Evolutionary conservation across 352 stramenopile genomes (phyloP), one percentile per base, ranked within the genome.

Genomic region (Blastocystis sp.): DNA sequence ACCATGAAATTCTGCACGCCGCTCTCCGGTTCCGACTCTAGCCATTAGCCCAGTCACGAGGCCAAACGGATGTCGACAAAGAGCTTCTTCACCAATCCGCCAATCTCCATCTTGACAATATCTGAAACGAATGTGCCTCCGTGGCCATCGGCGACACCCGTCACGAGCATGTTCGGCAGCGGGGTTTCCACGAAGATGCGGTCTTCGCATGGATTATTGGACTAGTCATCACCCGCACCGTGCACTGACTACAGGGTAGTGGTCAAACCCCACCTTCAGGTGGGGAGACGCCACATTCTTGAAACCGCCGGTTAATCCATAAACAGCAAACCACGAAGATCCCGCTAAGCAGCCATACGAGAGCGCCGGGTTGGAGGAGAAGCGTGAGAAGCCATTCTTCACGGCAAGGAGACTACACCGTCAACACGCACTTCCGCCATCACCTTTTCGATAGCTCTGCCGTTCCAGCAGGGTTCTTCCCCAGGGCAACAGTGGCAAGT

Each of bases 121-220:
- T 81, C 70, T 2, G 70, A 81, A n/a, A 81, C 70, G 42, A 81
- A 81, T 0, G 70, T 81, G 52, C 70, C 70, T 52, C 70, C 70
- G 42, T 81, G 70, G 19, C 70, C 70, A 42, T 81, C 70, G 21
- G 70, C 70, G n/a, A 81, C 70, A 0, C 70, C 70, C 3, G 70
- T 38, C 10, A 81, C 42, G 3, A 81, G n/a, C 43, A 81, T 63
- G 11, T 57, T 57, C 19, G 70, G 70, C 6, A 81, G 34, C 34
- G 70, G 70, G 42, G 42, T 63, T 38, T 81, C 70, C 2, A 81
- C 70, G n/a, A 81, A 66, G 24, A 81, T 64, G 17, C 70, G 70
- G 65, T 81, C 70, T 42, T 81, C 70, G 42, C 70, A 81, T 11
- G 70, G 70, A 64, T 81, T 81, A 10, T 81, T 81, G 9, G 70